These are phyloP conservation scores for Cyclotella distinguenda DNA, from an alignment of 108 stramenopile species.

Conservation along the genomic window DNA sequence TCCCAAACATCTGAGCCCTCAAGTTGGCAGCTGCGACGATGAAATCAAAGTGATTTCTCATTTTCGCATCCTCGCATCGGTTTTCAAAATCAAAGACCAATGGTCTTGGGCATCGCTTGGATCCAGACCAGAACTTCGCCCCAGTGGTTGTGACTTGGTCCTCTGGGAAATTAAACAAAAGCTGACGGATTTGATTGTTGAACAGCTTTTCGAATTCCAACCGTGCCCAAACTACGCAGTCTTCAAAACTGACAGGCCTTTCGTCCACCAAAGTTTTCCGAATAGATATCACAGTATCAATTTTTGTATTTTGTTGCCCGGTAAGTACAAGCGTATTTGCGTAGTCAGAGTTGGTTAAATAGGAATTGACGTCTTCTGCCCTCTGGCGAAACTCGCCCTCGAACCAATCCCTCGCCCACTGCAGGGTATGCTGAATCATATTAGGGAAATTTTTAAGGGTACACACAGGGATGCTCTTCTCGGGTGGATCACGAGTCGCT, in stretches of 20 bases:
- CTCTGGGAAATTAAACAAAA: slow-evolving; percentile 94
- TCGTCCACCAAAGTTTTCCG: slow-evolving; percentile 82
- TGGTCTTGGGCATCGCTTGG: slow-evolving; percentile 93
- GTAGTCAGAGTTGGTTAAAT: slow-evolving; percentile 79
- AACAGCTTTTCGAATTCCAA: slow-evolving; percentile 93
- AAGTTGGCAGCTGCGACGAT: slow-evolving; percentile 92
- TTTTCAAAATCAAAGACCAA: slow-evolving; percentile 81
- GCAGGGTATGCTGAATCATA: slow-evolving; percentile 96
- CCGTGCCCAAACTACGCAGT: slow-evolving; percentile 95
- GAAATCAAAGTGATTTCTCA: slow-evolving; percentile 93
- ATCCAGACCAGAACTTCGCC: slow-evolving; percentile 93
- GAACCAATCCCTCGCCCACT: slow-evolving; percentile 99
- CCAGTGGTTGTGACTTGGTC: slow-evolving; percentile 92
- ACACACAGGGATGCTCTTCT: slow-evolving; percentile 98
- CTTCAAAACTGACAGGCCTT: slow-evolving; percentile 87
- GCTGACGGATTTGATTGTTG: slow-evolving; percentile 93
- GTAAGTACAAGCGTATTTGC: slow-evolving; percentile 71
- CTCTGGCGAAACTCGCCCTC: slow-evolving; percentile 96
- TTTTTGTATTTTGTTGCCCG: slow-evolving; percentile 88
- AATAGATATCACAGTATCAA: slow-evolving; percentile 85
- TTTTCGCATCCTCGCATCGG: slow-evolving; percentile 83
- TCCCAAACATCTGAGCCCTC: slow-evolving; percentile 91
- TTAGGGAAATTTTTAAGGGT: slow-evolving; percentile 99
- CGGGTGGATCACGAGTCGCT: slow-evolving; percentile 96
- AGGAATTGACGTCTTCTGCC: slow-evolving; percentile 94